Conservation (phyloP, 2,329 filamentous ascomycete species). For the Penicillium digitatum region DNA sequence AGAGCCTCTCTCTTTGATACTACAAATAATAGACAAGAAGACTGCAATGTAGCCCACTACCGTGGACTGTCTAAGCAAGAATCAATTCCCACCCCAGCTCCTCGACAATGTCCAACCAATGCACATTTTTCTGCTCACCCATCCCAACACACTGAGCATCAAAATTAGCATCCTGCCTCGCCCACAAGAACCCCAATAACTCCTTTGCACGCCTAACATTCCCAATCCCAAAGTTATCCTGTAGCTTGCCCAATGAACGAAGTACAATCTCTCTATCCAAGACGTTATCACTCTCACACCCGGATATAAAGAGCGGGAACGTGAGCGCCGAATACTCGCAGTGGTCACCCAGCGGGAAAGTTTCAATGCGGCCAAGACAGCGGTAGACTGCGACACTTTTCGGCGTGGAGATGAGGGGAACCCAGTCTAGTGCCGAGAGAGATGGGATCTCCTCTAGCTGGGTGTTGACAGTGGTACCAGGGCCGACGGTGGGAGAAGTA, state of each 20-base stretch:
- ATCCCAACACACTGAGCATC: background rate
- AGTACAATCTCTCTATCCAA: constrained; percentile 26
- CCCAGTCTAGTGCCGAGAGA: constrained; percentile 3
- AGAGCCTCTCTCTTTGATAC: too few relatives aligned
- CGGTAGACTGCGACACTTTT: constrained; percentile 29
- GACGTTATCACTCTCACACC: constrained; percentile 28
- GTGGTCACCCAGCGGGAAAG: constrained; percentile 30
- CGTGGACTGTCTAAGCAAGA: constrained; percentile 22
- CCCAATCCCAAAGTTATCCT: constrained; percentile 36
- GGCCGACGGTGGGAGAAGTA: background rate
- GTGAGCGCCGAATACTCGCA: constrained; percentile 39
- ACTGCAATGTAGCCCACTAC: background rate
- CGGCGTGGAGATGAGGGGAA: constrained; percentile 23
- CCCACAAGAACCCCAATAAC: constrained; percentile 29
- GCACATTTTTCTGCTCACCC: constrained; percentile 7
- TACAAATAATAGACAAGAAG: background rate
- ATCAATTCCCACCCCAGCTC: constrained; percentile 33
- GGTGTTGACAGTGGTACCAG: background rate
- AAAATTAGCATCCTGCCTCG: constrained; percentile 15
- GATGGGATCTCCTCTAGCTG: background rate
- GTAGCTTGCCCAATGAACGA: constrained; percentile 26
- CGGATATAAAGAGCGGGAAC: constrained; percentile 38
- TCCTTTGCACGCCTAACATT: constrained; percentile 36
- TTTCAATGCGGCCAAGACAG: constrained; percentile 26
- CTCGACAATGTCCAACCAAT: constrained; percentile 35